Evolutionary conservation across 768 basidiomycete genomes (phyloP), one percentile per base, ranked within the genome.

Genomic region (Ramaria sp.): DNA sequence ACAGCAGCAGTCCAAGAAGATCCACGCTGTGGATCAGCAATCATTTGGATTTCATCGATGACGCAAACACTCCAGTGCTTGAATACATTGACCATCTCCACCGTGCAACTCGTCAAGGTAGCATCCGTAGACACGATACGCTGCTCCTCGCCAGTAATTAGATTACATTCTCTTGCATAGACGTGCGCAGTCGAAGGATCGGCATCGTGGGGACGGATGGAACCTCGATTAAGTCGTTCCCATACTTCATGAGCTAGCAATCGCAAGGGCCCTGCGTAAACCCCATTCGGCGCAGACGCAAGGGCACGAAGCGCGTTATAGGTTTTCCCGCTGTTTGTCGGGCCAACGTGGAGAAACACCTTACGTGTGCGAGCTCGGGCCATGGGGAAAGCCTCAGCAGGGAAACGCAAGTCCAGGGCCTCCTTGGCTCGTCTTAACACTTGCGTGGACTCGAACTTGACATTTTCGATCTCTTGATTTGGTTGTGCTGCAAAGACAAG

Each of bases 251-350:
- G 86, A 0, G 96, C 96, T 44, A 99, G 82, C 37, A 99, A 75
- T 18, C 95, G 79, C 5, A 98, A 73, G 0, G 95, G 96, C 0
- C 94, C 93, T 0, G 90, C 91, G 61, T 97, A 98, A 3, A 86
- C 75, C 5, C 94, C 96, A 0, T 71, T 69, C 1, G 65, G 62
- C 0, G 93, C 81, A 3, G 81, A 79, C 0, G 91, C 88, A 1
- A 99, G 77, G 0, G 93, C 90, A 42, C 89, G 83, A 8, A 99
- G 71, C 0, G 95, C 96, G 62, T 87, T 83, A 63, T 98, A 83
- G 0, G 95, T 99, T 71, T 99, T 99, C 28, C 95, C 96, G 58
- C 88, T 90, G 67, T 98, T 99, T 22, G 96, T 98, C 0, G 96
- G 96, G 0, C 95, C 96, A 38, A 99, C 91, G 62, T 99, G 95